Conservation (phyloP, 192 early-diverging fungal species). For the Linderina pennispora region DNA sequence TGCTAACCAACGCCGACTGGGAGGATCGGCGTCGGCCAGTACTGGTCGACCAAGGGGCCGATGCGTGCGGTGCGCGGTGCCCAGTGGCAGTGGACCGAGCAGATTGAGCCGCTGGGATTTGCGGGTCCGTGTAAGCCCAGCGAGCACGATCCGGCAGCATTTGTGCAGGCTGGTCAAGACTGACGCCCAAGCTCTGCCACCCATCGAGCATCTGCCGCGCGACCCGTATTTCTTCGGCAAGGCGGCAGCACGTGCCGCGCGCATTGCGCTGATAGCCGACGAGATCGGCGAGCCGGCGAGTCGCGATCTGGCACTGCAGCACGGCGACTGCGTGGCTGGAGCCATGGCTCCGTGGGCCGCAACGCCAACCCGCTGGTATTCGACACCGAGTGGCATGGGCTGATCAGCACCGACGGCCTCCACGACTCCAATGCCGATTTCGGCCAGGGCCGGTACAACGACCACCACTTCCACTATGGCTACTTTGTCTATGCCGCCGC, state of each 20-base stretch:
- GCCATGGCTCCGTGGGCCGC: slow-evolving; percentile 28
- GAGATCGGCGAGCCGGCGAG: slow-evolving; percentile 24
- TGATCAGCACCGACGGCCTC: slow-evolving; percentile 25
- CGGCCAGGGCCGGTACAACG: slow-evolving; percentile 51
- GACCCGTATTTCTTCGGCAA: slow-evolving; percentile 54
- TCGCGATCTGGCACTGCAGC: slow-evolving; percentile 15
- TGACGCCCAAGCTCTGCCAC: slow-evolving; percentile 16
- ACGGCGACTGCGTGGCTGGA: slow-evolving; percentile 20
- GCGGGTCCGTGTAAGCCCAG: slow-evolving; percentile 18
- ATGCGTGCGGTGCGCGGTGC: slow-evolving; percentile 27
- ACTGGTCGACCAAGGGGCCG: slow-evolving; percentile 40
- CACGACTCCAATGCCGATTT: slow-evolving; percentile 37
- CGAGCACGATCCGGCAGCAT: slow-evolving; percentile 1
- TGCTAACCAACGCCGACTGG: slow-evolving; percentile 2
- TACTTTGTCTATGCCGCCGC: slow-evolving; percentile 50
- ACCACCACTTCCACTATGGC: slow-evolving; percentile 57
- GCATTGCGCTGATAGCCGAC: slow-evolving; percentile 50
- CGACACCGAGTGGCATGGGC: slow-evolving; percentile 46
- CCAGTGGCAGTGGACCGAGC: slow-evolving; percentile 35
- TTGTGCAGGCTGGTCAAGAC: slow-evolving; percentile 18
- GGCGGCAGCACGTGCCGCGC: slow-evolving; percentile 37
- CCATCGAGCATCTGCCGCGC: slow-evolving; percentile 8
- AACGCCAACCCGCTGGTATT: slow-evolving; percentile 30
- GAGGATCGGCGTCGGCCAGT: slow-evolving; percentile 11
- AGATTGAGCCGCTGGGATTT: slow-evolving; percentile 33